phyloP scores from a whole-genome alignment of 192 early-diverging fungal genomes.

The Bifiguratus adelaidae region DNA sequence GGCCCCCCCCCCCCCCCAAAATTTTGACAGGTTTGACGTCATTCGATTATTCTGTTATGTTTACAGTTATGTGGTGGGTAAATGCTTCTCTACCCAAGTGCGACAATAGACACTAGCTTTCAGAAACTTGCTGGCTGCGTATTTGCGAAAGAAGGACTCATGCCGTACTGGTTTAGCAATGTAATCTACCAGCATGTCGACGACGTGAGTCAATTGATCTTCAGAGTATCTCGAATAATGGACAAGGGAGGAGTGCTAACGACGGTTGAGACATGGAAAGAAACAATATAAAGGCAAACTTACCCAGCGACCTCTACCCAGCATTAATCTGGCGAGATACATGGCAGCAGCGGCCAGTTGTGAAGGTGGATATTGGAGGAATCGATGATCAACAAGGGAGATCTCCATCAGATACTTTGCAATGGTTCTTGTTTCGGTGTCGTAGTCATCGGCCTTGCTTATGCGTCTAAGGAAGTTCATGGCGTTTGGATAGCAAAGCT shows the following conservation, averaged over 20 bases:
- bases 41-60: no score
- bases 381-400: conserved; percentile 73
- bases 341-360: conserved; percentile 66
- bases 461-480: conserved; percentile 86
- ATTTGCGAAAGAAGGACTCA: conserved; percentile 79
- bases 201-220: conserved; percentile 47
- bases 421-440: conserved; percentile 81
- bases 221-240: conserved; percentile 78
- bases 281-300: conserved; percentile 7
- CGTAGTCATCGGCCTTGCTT: conserved; percentile 83
- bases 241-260: conserved; percentile 48
- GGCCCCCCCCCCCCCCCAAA: no score
- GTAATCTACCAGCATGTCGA: conserved; percentile 63
- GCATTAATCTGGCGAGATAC: conserved; percentile 77
- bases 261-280: conserved; percentile 2
- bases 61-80: no score
- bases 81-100: conserved; percentile 60
- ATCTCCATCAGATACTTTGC: conserved; percentile 98
- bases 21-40: no score
- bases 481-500: conserved; percentile 82
- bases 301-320: conserved; percentile 66
- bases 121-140: conserved; percentile 66
- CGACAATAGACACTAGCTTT: conserved; percentile 73
- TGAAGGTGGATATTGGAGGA: conserved; percentile 62
- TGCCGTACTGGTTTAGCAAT: conserved; percentile 35